Base-by-base conservation (phyloP, 495 filamentous ascomycete species). In the Hypoxylon intermedium region DNA sequence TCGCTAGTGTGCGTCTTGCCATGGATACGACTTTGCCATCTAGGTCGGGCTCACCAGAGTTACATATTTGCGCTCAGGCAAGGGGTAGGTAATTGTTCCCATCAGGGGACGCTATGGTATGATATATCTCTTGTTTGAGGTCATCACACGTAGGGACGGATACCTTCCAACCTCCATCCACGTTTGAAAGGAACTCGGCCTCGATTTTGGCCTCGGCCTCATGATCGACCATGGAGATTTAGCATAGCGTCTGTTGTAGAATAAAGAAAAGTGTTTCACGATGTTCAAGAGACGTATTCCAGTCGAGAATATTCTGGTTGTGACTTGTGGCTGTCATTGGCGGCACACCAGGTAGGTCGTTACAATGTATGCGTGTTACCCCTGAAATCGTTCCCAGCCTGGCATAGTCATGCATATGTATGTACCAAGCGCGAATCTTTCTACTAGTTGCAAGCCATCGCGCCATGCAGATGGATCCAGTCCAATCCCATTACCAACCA, bases 201-300 rank as follows among this genome's bases (percentile, higher is more conserved):
- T 7, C 31, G 31, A 34, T 3, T 24, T 49, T 36, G 13, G 58
- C 53, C 44, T 2, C n/a, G 23, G 37, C 52, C 43, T 40, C 16
- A 36, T 37, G 30, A 43, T 15, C 26, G 54, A 51, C 48, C 34
- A 24, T 42, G 54, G 60, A 59, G 54, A 55, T 53, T 54, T 45
- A 28, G 9, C 37, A 43, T 54, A 30, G 45, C 54, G 36, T 42
- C 42, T 19, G 30, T 44, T 54, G 60, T 49, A 64, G 49, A 59
- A 42, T 54, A 54, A 53, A 16, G 18, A 63, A 64, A 64, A 64
- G 60, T 47, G 28, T 50, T 54, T 64, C 44, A 63, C 42, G 54
- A 59, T n/a, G 37, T 38, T 21, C 59, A 53, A 63, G 58, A 49
- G 42, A 49, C n/a, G 26, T 18, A n/a, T 24, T 12, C 21, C n/a